Conservation (phyloP, 305 asterid genomes). For the Fraxinus paxiana region DNA sequence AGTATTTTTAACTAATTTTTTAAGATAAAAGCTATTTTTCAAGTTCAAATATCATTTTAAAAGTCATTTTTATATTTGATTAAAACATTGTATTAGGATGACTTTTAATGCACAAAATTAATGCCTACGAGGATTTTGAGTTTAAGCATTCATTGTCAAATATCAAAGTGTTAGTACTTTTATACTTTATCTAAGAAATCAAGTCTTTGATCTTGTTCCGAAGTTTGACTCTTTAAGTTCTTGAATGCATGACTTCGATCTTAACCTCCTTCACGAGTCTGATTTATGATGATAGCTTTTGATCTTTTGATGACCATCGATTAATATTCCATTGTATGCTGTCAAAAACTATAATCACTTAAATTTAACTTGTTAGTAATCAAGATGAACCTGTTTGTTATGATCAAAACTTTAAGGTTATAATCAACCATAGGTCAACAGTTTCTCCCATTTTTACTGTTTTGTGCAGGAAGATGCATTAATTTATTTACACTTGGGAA, state of each 20-base stretch:
- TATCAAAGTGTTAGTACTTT: background rate
- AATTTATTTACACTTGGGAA: background rate
- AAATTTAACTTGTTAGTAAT: background rate
- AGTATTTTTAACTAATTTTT: no score
- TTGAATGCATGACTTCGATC: background rate
- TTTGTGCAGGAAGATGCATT: background rate
- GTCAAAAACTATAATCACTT: background rate
- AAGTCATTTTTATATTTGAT: background rate
- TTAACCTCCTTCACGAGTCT: background rate
- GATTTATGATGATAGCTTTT: background rate
- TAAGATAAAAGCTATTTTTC: background rate
- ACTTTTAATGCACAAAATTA: background rate
- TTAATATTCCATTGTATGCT: background rate
- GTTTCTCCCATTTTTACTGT: constrained; percentile 7
- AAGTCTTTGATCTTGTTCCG: background rate
- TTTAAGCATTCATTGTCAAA: background rate
- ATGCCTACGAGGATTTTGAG: background rate
- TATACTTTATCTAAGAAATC: background rate
- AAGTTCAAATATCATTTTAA: background rate
- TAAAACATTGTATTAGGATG: background rate
- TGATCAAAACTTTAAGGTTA: no score
- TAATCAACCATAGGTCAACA: background rate
- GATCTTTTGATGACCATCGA: background rate
- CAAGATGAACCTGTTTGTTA: background rate
- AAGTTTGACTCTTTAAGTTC: background rate